Evolutionary conservation across 345 rosid genomes (phyloP), one percentile per base, ranked within the genome.

Genomic region (Diplotaxis tenuifolia): DNA sequence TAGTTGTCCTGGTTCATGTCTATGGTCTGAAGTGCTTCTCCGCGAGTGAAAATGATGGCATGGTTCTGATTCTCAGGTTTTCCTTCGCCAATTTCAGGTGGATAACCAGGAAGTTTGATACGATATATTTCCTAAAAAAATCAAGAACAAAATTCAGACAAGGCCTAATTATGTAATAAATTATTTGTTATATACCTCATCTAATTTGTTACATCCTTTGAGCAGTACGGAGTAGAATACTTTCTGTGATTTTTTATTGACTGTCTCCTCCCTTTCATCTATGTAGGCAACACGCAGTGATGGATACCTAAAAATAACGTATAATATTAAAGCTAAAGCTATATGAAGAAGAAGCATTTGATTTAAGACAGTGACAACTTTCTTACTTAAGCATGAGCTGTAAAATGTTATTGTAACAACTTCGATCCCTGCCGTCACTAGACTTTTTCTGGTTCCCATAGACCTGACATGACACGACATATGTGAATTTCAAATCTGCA

Each of bases 1-100:
- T 92, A 92, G 83, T 89, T 96, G 77, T 96, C 99, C 99, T 96
- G 99, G 83, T 96, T 92, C 99, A 92, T 96, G 83, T 92, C 99
- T 80, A 96, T 92, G 40, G 99, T 92, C 82, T 96, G 99, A 75
- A 96, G 79, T 61, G 98, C 97, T 81, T 95, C 98, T 78, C 99
- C 99, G 18, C 99, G 98, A 72, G 98, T 95, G 79, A 95, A 95
- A 62, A 96, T 86, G 64, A 96, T 92, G 64, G 99, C 99, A 79
- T 96, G 99, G 77, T 96, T 96, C 84, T 96, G 97, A 78, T 96
- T 96, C 83, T 96, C 99, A 3, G 99, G 98, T 82, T 96, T 96
- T 68, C 96, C 97, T 88, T 96, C 99, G 10, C 98, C 99, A 23
- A 92, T 88, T 19, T 84, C 93, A 14, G 92, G 84, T 7, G 96